Evolutionary conservation across 495 filamentous ascomycete species (phyloP).

Genomic region (Neurospora discreta): DNA sequence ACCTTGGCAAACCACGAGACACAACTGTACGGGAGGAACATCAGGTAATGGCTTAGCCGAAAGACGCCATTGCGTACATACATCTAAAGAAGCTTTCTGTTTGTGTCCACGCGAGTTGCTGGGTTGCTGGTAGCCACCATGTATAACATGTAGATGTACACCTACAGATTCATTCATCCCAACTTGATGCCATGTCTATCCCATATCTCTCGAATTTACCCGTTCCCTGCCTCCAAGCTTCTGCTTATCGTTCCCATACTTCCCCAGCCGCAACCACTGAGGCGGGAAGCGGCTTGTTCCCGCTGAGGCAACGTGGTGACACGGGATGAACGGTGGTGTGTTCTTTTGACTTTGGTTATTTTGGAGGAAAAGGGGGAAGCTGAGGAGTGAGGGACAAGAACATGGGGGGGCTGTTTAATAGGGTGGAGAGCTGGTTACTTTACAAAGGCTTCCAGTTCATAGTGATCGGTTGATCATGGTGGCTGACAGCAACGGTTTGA

Average conservation of each 20-base stretch:
- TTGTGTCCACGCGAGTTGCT: neutral
- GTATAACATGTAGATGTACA: neutral
- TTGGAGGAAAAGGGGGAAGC: neutral
- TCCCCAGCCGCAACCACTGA: neutral
- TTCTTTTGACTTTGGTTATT: neutral
- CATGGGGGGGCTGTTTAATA: neutral
- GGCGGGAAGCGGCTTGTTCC: neutral
- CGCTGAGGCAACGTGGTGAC: neutral
- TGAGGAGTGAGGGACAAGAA: neutral
- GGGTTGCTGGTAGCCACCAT: too few relatives aligned
- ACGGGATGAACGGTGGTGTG: neutral
- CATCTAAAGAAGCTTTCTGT: neutral
- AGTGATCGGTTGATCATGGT: neutral
- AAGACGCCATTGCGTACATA: neutral
- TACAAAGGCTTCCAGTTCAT: neutral
- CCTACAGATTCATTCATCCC: neutral
- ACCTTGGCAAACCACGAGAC: neutral
- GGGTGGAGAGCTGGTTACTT: neutral
- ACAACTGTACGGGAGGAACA: neutral
- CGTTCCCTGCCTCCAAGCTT: neutral
- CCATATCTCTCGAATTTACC: neutral
- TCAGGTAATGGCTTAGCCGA: too few relatives aligned
- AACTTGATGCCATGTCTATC: neutral
- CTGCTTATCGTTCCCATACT: neutral
- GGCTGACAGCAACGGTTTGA: neutral